These are phyloP conservation scores for Lachancea dasiensis DNA, from an alignment of 805 yeast genomes.

Conservation along the genomic window DNA sequence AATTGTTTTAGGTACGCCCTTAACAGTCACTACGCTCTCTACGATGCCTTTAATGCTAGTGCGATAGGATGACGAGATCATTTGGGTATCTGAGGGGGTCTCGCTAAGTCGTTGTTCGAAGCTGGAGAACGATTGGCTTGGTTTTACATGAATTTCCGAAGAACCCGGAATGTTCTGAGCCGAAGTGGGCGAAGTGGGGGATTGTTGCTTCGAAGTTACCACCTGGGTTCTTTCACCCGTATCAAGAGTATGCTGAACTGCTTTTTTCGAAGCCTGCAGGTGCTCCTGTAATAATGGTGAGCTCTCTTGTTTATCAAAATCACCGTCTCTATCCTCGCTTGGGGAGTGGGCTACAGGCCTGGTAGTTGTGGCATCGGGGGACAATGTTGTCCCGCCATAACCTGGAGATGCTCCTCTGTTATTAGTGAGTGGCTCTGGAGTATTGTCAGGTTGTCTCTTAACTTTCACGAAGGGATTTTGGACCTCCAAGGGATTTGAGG, in stretches of 20 bases:
- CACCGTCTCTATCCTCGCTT: neutral
- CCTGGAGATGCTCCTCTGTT: slow-evolving; percentile 2
- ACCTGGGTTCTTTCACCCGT: slow-evolving; percentile 9
- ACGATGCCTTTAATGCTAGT: slow-evolving; percentile 45
- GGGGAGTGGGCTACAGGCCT: neutral
- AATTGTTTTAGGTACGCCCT: slow-evolving; percentile 81
- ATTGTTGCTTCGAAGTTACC: slow-evolving; percentile 5
- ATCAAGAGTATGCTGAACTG: slow-evolving; percentile 4
- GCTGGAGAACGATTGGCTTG: neutral
- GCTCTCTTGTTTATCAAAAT: too few species aligned
- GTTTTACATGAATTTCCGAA: neutral
- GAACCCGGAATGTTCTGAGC: too few species aligned
- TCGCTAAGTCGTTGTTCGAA: slow-evolving; percentile 2
- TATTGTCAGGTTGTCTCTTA: slow-evolving; percentile 40
- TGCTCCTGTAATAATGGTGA: slow-evolving; percentile 3
- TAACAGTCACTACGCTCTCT: slow-evolving; percentile 75
- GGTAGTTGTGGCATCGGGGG: neutral
- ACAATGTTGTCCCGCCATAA: slow-evolving; percentile 8
- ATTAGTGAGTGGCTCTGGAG: neutral
- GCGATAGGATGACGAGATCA: slow-evolving; percentile 23
- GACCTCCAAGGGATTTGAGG: slow-evolving; percentile 63
- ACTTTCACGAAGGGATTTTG: slow-evolving; percentile 61
- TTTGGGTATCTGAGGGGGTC: slow-evolving; percentile 5
- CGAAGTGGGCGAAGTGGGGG: too few species aligned
- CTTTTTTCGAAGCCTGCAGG: slow-evolving; percentile 4